These are phyloP conservation scores for Tetrapisispora phaffii DNA, from an alignment of 805 yeast genomes.

Conservation along the genomic window DNA sequence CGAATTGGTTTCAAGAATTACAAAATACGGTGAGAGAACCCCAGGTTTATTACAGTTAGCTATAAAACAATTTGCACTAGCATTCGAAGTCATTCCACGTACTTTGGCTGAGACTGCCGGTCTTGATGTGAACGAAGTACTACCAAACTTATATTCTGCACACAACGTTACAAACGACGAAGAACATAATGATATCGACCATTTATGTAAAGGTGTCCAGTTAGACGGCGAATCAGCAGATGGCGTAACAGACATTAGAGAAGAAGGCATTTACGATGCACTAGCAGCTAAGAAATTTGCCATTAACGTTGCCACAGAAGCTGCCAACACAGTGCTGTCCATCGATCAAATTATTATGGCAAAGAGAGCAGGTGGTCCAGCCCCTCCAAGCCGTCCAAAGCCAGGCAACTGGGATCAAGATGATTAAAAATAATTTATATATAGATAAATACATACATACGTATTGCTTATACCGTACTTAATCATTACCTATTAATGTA, in stretches of 20 bases:
- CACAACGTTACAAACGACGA: slow-evolving; percentile 40
- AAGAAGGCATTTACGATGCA: slow-evolving; percentile 67
- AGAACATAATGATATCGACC: slow-evolving; percentile 17
- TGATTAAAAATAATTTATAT: slow-evolving; percentile 39
- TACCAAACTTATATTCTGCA: slow-evolving; percentile 81
- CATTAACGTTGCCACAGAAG: slow-evolving; percentile 88
- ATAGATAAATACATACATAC: background rate
- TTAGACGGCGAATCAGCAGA: slow-evolving; percentile 62
- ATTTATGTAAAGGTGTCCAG: slow-evolving; percentile 52
- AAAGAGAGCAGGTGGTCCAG: slow-evolving; percentile 97
- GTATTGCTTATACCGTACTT: too few species aligned
- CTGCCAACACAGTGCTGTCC: slow-evolving; percentile 64
- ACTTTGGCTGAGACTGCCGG: slow-evolving; percentile 93
- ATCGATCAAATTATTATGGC: slow-evolving; percentile 98
- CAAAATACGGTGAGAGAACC: slow-evolving; percentile 82
- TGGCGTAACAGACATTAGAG: slow-evolving; percentile 63
- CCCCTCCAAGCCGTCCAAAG: slow-evolving; percentile 71
- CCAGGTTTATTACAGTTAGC: slow-evolving; percentile 91
- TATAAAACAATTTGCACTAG: slow-evolving; percentile 85
- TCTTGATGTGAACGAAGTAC: slow-evolving; percentile 77
- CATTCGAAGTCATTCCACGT: slow-evolving; percentile 90
- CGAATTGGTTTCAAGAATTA: slow-evolving; percentile 70
- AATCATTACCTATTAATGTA: too few species aligned
- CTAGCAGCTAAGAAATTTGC: slow-evolving; percentile 76
- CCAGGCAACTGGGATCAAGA: slow-evolving; percentile 96